Evolutionary conservation across 345 rosid species (phyloP).

Genomic region (Eutrema yunnanense): DNA sequence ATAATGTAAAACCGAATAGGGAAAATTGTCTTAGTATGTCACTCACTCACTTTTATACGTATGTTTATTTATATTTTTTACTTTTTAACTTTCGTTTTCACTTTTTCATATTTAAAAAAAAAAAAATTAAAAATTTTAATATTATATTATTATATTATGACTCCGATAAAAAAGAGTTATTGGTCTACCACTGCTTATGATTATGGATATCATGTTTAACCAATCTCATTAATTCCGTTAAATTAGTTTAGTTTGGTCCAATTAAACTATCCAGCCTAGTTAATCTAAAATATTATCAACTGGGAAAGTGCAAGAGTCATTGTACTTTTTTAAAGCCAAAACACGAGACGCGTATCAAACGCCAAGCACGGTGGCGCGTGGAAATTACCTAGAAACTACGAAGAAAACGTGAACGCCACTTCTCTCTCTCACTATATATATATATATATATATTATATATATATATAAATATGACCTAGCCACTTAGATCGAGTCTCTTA

Average conservation of each 20-base stretch:
- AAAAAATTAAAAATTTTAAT: no score
- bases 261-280: background rate
- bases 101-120: no score
- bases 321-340: conserved; percentile 1
- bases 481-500: background rate
- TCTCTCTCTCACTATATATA: background rate
- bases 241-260: background rate
- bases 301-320: conserved; percentile 15
- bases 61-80: no score
- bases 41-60: no score
- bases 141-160: no score
- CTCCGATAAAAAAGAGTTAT: no score
- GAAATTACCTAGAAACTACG: background rate
- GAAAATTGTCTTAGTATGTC: no score
- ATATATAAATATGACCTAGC: background rate
- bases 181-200: no score
- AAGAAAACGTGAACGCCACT: conserved; percentile 25
- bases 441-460: background rate
- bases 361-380: background rate
- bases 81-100: no score
- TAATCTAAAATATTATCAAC: conserved; percentile 2
- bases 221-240: background rate
- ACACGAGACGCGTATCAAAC: background rate
- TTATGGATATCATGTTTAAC: background rate
- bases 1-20: no score